phyloP scores from a whole-genome alignment of 1,139 yeast species.

The Magnusiomyces paraingens region DNA sequence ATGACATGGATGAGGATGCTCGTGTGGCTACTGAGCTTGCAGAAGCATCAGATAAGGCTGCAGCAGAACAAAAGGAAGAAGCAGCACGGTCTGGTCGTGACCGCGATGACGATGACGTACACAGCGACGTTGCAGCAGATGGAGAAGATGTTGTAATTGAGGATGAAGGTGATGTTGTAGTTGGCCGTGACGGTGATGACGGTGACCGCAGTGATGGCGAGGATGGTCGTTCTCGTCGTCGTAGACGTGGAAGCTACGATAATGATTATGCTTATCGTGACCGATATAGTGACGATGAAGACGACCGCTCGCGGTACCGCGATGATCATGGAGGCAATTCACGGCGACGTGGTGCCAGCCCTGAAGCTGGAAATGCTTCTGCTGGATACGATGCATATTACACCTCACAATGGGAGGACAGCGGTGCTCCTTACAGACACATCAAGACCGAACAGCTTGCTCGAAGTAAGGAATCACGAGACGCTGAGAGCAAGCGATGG shows the following conservation, averaged over 20 bases:
- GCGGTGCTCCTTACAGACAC: background rate
- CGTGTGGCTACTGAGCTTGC: background rate
- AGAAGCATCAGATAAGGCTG: background rate
- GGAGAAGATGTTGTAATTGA: conserved; percentile 19
- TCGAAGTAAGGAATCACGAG: background rate
- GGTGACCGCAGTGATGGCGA: background rate
- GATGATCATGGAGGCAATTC: background rate
- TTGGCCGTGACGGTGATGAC: background rate
- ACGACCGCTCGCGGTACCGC: background rate
- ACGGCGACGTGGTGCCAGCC: background rate
- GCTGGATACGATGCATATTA: background rate
- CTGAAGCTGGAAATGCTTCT: background rate
- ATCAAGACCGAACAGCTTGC: background rate
- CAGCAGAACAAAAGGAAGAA: conserved; percentile 13
- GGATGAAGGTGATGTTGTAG: conserved; percentile 10
- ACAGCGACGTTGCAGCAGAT: conserved; percentile 29
- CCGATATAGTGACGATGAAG: conserved; percentile 1
- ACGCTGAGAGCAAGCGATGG: conserved; percentile 13
- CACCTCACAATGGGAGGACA: background rate
- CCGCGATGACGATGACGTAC: conserved; percentile 29
- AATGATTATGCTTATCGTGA: background rate
- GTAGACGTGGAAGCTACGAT: background rate
- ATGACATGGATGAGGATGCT: background rate
- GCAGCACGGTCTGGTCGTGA: conserved; percentile 18
- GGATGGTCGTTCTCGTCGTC: background rate